Evolutionary conservation across 2,329 filamentous ascomycete species (phyloP).

Genomic region (Zarea fungicola): DNA sequence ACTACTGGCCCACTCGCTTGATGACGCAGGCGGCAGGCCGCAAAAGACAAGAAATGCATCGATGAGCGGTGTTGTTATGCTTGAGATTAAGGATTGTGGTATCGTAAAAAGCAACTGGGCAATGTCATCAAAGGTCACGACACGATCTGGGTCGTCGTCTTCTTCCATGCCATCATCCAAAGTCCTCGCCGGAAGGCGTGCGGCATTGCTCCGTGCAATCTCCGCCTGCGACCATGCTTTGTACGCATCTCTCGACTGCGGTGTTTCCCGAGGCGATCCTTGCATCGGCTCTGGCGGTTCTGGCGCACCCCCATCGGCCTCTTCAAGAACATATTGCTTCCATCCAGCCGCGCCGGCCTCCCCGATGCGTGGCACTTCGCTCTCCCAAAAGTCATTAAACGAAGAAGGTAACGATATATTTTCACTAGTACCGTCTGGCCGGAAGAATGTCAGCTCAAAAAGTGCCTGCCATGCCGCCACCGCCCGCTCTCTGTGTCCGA

Average conservation of each 20-base stretch:
- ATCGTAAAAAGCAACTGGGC: constrained; percentile 54
- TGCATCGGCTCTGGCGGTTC: constrained; percentile 35
- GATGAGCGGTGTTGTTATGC: constrained; percentile 46
- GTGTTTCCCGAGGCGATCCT: constrained; percentile 11
- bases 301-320: too few species aligned
- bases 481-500: constrained; percentile 73
- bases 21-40: constrained; percentile 50
- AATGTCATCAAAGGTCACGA: constrained; percentile 76
- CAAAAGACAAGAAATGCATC: constrained; percentile 68
- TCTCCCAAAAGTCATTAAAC: constrained; percentile 82
- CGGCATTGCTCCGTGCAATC: constrained; percentile 36
- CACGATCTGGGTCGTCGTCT: constrained; percentile 79
- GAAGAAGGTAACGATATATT: constrained; percentile 24
- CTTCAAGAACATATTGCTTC: constrained; percentile 43
- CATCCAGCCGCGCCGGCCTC: constrained; percentile 69
- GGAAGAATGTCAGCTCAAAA: constrained; percentile 65
- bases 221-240: constrained; percentile 53
- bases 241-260: constrained; percentile 39
- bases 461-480: constrained; percentile 78
- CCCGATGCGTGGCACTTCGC: constrained; percentile 72
- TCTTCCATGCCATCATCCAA: constrained; percentile 68
- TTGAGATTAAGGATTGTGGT: constrained; percentile 30
- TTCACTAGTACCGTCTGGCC: constrained; percentile 35
- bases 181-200: constrained; percentile 63
- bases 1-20: constrained; percentile 24